These are phyloP conservation scores for Orobanche coerulescens DNA, from an alignment of 257 asterid species.

Conservation along the genomic window DNA sequence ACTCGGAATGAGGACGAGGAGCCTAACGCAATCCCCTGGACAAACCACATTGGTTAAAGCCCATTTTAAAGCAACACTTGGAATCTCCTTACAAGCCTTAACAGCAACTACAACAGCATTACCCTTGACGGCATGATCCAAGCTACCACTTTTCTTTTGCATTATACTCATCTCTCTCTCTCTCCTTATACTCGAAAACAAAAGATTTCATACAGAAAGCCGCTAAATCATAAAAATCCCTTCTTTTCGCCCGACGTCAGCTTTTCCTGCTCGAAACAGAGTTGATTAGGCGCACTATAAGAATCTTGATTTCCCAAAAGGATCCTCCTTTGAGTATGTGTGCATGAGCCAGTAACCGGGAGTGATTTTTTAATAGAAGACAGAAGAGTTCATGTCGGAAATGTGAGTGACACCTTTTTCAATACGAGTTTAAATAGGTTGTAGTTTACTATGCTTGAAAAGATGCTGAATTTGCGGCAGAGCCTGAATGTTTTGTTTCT, in stretches of 20 bases:
- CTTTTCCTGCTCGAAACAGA: conserved; percentile 13
- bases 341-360: conserved; percentile 38
- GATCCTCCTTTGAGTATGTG: background rate
- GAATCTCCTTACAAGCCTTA: conserved; percentile 53
- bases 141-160: conserved; percentile 36
- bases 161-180: conserved; percentile 41
- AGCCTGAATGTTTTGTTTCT: conserved; percentile 32
- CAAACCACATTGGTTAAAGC: conserved; percentile 69
- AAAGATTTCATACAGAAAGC: background rate
- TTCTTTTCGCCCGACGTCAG: conserved; percentile 9
- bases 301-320: conserved; percentile 20
- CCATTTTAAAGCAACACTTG: conserved; percentile 67
- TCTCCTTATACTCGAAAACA: too few species aligned
- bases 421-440: conserved; percentile 12
- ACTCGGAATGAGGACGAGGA: conserved; percentile 52
- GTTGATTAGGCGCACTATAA: conserved; percentile 8
- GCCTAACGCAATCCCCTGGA: conserved; percentile 64
- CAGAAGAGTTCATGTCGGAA: conserved; percentile 31
- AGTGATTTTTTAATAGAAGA: conserved; percentile 26
- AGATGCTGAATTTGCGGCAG: conserved; percentile 33
- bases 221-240: conserved; percentile 16
- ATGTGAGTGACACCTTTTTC: conserved; percentile 32
- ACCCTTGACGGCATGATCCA: conserved; percentile 27
- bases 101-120: conserved; percentile 62
- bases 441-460: conserved; percentile 23